phyloP scores from a whole-genome alignment of 2,329 filamentous ascomycete genomes.

The Chaetomium strumarium region DNA sequence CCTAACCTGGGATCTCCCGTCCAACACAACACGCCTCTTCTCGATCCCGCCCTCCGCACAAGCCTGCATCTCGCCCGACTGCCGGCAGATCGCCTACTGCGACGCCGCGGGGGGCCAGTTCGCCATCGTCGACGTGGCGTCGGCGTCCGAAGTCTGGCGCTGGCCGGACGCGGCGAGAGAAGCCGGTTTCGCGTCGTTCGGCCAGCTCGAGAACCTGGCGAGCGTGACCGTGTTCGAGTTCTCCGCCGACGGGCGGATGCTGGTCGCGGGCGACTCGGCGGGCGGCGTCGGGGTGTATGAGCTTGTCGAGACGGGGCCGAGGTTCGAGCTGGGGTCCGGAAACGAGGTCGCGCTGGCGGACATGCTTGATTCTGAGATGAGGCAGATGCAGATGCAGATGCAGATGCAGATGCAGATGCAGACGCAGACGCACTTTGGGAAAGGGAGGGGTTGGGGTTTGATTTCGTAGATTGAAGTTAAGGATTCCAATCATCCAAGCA shows the following conservation, averaged over 20 bases:
- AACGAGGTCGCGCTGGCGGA: conserved; percentile 10
- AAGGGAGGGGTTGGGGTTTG: neutral
- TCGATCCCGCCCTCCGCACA: conserved; percentile 24
- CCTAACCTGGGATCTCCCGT: conserved; percentile 22
- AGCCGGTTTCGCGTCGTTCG: conserved; percentile 15
- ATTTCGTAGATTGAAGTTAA: too few species aligned
- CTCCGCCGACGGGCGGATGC: conserved; percentile 15
- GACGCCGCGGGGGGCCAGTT: conserved; percentile 11
- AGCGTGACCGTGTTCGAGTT: conserved; percentile 25
- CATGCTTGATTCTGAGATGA: neutral
- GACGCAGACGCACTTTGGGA: too few species aligned
- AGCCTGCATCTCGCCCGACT: conserved; percentile 24
- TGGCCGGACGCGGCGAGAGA: conserved; percentile 18
- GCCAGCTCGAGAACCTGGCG: conserved; percentile 19
- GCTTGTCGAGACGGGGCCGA: conserved; percentile 12
- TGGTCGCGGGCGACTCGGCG: conserved; percentile 20
- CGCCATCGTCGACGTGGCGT: conserved; percentile 19
- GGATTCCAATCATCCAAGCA: too few species aligned
- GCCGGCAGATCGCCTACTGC: conserved; percentile 24
- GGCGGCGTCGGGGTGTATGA: conserved; percentile 22
- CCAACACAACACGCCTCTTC: conserved; percentile 21
- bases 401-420: neutral
- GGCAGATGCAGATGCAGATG: too few species aligned
- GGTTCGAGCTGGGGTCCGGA: conserved; percentile 18
- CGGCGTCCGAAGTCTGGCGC: conserved; percentile 20